Percentiles rank a stretch among this genome's conserved stretches.
Conservation (phyloP, 495 filamentous ascomycete species). For the Neurospora sp. region DNA sequence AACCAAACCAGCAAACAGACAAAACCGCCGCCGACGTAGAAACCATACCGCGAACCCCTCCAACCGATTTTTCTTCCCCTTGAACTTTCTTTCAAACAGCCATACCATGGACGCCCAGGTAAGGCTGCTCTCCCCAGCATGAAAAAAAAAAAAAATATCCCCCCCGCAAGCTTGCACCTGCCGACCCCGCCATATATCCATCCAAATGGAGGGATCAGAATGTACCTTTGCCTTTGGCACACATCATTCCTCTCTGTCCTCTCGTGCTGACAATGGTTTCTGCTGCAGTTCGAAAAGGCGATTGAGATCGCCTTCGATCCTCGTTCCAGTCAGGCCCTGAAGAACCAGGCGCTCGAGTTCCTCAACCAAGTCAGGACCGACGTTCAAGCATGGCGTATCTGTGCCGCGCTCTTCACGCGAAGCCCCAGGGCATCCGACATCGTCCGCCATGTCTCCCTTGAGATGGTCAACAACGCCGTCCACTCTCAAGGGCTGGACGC, state of each 20-base stretch:
- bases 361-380: slow-evolving; percentile 71
- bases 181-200: slow-evolving; percentile 8
- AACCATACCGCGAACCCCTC: background rate
- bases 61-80: background rate
- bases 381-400: slow-evolving; percentile 74
- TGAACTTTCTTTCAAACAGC: background rate
- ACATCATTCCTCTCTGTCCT: background rate
- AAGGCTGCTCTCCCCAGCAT: slow-evolving; percentile 1
- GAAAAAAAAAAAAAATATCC: background rate
- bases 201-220: background rate
- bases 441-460: slow-evolving; percentile 76
- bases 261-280: slow-evolving; percentile 6
- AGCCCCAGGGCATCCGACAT: slow-evolving; percentile 71
- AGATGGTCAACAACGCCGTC: slow-evolving; percentile 85
- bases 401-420: slow-evolving; percentile 73
- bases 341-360: slow-evolving; percentile 79
- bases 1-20: background rate
- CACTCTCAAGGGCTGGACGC: slow-evolving; percentile 58
- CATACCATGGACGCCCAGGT: slow-evolving; percentile 26
- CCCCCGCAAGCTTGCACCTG: slow-evolving; percentile 1
- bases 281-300: slow-evolving; percentile 70
- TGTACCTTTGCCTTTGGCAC: background rate
- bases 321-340: slow-evolving; percentile 59
- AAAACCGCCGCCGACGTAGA: slow-evolving; percentile 5
- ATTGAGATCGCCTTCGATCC: slow-evolving; percentile 85